Evolutionary conservation across 2,329 filamentous ascomycete species (phyloP).

Genomic region (Penicillium thymicola): DNA sequence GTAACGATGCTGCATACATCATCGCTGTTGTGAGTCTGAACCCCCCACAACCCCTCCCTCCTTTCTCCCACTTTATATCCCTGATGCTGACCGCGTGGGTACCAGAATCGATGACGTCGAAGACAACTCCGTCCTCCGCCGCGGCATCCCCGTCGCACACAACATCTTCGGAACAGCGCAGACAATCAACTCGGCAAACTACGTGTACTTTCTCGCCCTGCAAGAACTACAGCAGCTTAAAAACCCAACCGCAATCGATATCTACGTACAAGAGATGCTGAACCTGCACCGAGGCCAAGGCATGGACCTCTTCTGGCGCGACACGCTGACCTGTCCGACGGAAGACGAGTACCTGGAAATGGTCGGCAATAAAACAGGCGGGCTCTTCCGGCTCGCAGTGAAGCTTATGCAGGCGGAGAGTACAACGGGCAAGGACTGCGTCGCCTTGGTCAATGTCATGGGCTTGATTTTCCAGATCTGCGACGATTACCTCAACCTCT

Average conservation of each 20-base stretch:
- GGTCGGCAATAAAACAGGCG: conserved; percentile 51
- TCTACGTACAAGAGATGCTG: conserved; percentile 46
- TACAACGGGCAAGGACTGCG: conserved; percentile 40
- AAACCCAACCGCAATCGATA: conserved; percentile 41
- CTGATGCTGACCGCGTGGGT: background rate
- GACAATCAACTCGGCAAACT: conserved; percentile 53
- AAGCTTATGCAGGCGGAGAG: conserved; percentile 48
- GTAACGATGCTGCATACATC: conserved; percentile 47
- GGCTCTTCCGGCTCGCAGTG: conserved; percentile 45
- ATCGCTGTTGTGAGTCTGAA: conserved; percentile 39
- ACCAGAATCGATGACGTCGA: conserved; percentile 50
- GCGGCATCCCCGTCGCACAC: conserved; percentile 50
- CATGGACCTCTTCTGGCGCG: conserved; percentile 50
- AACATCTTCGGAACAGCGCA: conserved; percentile 50
- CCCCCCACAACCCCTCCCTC: too few species aligned
- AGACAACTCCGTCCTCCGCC: conserved; percentile 48
- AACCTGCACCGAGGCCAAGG: conserved; percentile 49
- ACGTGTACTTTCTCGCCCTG: conserved; percentile 47
- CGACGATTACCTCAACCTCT: conserved; percentile 85
- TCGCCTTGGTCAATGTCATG: conserved; percentile 64
- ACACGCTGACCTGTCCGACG: conserved; percentile 45
- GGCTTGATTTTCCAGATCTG: conserved; percentile 48
- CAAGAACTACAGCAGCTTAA: conserved; percentile 43
- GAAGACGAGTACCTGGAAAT: conserved; percentile 50
- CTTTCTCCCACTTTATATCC: background rate